Base-by-base conservation (phyloP, 306 rosid species). In the Dalbergia oliveri region DNA sequence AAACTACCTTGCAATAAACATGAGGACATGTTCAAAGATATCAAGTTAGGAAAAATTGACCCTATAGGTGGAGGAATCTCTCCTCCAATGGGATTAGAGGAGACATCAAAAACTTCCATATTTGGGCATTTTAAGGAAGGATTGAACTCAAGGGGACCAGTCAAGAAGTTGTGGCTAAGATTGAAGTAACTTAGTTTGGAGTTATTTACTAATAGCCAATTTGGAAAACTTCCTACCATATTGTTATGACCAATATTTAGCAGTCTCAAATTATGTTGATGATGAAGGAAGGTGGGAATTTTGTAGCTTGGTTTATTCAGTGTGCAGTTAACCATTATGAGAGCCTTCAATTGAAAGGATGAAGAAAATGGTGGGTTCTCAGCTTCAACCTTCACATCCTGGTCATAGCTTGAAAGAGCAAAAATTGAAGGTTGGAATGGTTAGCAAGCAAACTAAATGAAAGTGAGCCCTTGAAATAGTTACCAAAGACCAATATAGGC, bases 191-290 rank as follows among this genome's bases (percentile, higher is more conserved):
- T 9, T 16, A 82, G 18, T n/a, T 44, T 43, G 6, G 82, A 13
- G 67, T 82, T 76, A 12, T 82, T 82, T 50, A 49, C 63, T 34
- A 82, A 21, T 19, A 82, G 3, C 82, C 86, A 82, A 0, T 15
- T 56, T 5, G 86, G 82, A 49, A 82, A 76, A 8, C 18, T 70
- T 34, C 62, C 82, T 16, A 3, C 8, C 54, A 76, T 31, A 45
- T 16, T 62, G 21, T 14, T 8, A 5, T 16, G 12, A 59, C 23
- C 5, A 26, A 76, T 43, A 4, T 16, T 2, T 0, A 82, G 43
- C 4, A 1, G 0, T 71, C 16, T 14, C 47, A 82, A 53, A 9
- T 76, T 69, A 26, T 53, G 23, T 62, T 82, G 82, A 15, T 69
- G 15, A 11, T 51, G 19, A 26, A 82, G 67, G 60, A 82, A 82